Conservation (phyloP, 148 eudicot genomes). For the Rhododendron molle region DNA sequence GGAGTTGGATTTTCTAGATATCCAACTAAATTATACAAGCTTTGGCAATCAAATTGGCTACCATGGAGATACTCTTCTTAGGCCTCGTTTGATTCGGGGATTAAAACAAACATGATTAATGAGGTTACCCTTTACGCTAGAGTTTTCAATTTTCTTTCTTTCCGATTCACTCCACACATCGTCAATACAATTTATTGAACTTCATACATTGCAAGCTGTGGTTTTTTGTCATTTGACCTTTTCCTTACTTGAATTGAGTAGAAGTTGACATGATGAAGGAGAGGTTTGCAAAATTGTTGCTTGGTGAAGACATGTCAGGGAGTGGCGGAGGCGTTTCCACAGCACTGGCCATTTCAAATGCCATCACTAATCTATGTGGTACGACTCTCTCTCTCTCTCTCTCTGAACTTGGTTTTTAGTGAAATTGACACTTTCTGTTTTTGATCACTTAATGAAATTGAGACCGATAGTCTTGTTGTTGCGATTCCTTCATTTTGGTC, state of each 20-base stretch:
- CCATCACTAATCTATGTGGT: constrained; percentile 93
- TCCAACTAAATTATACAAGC: not conserved
- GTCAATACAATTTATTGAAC: not conserved
- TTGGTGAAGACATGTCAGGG: constrained; percentile 99
- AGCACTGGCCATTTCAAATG: constrained; percentile 85
- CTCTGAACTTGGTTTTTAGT: not conserved
- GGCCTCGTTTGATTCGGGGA: no score
- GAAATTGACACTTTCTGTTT: not conserved
- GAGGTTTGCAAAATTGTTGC: constrained; percentile 82
- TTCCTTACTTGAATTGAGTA: constrained; percentile 18
- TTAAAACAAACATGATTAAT: not conserved
- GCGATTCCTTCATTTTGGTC: not conserved
- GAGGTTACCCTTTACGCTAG: not conserved
- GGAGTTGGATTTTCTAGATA: not conserved
- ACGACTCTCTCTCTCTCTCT: constrained; percentile 6
- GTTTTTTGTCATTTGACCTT: not conserved
- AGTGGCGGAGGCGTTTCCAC: constrained; percentile 89
- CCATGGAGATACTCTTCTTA: not conserved
- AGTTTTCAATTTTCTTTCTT: no score
- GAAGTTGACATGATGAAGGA: constrained; percentile 92
- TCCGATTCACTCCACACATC: no score
- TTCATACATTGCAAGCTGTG: not conserved
- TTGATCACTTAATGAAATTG: not conserved
- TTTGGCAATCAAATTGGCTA: not conserved
- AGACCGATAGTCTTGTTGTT: not conserved